A percentile compares a stretch with the other conserved stretches of the same genome.
phyloP scores from a whole-genome alignment of 164 flowering plant species.

The Macadamia integrifolia region DNA sequence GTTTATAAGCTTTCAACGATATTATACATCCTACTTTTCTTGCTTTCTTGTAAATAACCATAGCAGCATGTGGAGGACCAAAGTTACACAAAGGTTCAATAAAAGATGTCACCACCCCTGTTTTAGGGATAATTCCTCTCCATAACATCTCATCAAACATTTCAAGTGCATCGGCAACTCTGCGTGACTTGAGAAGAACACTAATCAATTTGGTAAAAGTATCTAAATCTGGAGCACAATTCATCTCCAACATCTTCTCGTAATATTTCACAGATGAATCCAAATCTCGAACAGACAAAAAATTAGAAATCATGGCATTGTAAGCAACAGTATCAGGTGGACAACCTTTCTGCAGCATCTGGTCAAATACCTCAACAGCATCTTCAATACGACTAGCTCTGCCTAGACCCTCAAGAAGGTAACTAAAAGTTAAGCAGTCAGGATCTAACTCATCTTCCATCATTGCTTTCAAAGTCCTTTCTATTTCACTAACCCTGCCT shows the following conservation, averaged over 20 bases:
- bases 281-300: slow-evolving; percentile 39
- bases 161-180: slow-evolving; percentile 89
- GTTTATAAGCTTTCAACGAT: slow-evolving; percentile 67
- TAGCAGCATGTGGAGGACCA: slow-evolving; percentile 94
- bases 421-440: slow-evolving; percentile 47
- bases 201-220: slow-evolving; percentile 52
- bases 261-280: slow-evolving; percentile 55
- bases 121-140: slow-evolving; percentile 51
- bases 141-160: slow-evolving; percentile 74
- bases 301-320: slow-evolving; percentile 70
- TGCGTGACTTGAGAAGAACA: slow-evolving; percentile 49
- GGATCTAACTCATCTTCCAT: slow-evolving; percentile 51
- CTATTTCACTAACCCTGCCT: slow-evolving; percentile 55
- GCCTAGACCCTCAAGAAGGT: slow-evolving; percentile 66
- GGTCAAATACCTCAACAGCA: slow-evolving; percentile 51
- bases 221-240: slow-evolving; percentile 49
- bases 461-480: slow-evolving; percentile 53
- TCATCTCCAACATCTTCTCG: slow-evolving; percentile 36
- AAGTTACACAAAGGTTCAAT: slow-evolving; percentile 67
- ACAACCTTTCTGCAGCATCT: slow-evolving; percentile 47
- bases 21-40: slow-evolving; percentile 58
- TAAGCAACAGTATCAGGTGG: slow-evolving; percentile 38
- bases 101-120: slow-evolving; percentile 61
- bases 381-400: slow-evolving; percentile 64
- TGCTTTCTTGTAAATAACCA: slow-evolving; percentile 69